Evolutionary conservation across 192 early-diverging fungal species (phyloP), one percentile per base, ranked within the genome.

Genomic region (Phlyctochytrium planicorne): DNA sequence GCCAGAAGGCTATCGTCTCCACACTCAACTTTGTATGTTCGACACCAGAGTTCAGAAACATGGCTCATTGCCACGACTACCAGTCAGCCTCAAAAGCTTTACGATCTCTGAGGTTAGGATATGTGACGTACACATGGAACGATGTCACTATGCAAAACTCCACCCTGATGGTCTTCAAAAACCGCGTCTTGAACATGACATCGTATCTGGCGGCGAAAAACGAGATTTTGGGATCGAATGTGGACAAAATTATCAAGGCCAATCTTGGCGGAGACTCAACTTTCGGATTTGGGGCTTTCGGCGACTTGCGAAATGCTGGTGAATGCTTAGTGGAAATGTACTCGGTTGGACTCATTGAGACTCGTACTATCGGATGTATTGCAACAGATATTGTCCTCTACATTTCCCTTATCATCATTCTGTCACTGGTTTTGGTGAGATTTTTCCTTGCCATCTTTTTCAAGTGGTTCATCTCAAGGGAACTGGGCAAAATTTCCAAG

Each of bases 391-490:
- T 77, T 31, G 61, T 79, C 17, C 68, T 79, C 20, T 69, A 74
- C 59, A 40, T 79, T 16, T 73, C 74, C 6, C 69, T 79, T 3
- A 63, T 76, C 40, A 63, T 77, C 27, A 76, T 79, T 62, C 59
- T 77, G 14, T 24, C 52, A 3, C 66, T 79, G 1, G 69, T 79
- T 17, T 30, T 76, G 3, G 34, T 66, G 0, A 70, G 75, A 12
- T 95, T 95, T 66, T 71, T 81, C 64, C 77, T 91, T 67, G 92
- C 93, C 0, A 75, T 94, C 30, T 74, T 85, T 34, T 94, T 93
- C 79, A 85, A 86, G 30, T 94, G 93, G 93, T 83, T 91, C 74
- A 75, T 93, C 65, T 86, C 87, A 29, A 80, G 87, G 69, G 73
- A 83, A 33, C 78, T 96, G n/a, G 94, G 94, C 12, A 82, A 84